A percentile compares a stretch with the other conserved stretches of the same genome.
phyloP scores from a whole-genome alignment of 2,329 filamentous ascomycete genomes.

The Penicillium fuscoglaucum region DNA sequence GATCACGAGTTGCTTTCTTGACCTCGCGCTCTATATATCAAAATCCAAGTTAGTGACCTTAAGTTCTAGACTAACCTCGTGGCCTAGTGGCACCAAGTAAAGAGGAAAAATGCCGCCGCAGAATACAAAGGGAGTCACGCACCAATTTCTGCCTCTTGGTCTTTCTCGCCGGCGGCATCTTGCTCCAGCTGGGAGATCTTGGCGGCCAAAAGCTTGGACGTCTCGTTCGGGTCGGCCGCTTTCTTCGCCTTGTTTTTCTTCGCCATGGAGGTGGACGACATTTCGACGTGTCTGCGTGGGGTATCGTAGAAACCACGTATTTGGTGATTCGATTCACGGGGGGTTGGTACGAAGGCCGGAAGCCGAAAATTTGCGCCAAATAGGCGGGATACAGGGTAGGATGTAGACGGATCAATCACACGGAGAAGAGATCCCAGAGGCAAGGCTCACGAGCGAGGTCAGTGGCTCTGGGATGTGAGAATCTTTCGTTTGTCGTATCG shows the following conservation, averaged over 20 bases:
- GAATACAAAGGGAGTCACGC: conserved; percentile 40
- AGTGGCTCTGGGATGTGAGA: conserved; percentile 22
- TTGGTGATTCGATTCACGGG: background rate
- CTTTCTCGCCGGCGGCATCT: conserved; percentile 89
- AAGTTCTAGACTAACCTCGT: conserved; percentile 17
- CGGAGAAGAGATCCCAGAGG: conserved; percentile 23
- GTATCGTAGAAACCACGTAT: conserved; percentile 11
- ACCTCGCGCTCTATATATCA: conserved; percentile 76
- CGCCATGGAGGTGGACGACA: conserved; percentile 53
- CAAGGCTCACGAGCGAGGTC: conserved; percentile 17
- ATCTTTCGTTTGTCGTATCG: conserved; percentile 1
- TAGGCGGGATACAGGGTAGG: conserved; percentile 13
- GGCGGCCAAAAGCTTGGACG: conserved; percentile 84
- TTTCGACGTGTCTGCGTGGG: conserved; percentile 19
- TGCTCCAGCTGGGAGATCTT: conserved; percentile 95
- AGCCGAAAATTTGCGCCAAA: conserved; percentile 24
- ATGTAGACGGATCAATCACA: conserved; percentile 20
- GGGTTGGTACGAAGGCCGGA: conserved; percentile 5
- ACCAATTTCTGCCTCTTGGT: conserved; percentile 96
- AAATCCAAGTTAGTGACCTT: conserved; percentile 28
- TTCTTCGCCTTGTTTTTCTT: conserved; percentile 89
- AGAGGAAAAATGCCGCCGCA: background rate
- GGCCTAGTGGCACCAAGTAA: conserved; percentile 4
- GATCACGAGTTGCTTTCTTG: conserved; percentile 87
- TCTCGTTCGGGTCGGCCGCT: conserved; percentile 78